A percentile compares a stretch with the other conserved stretches of the same genome.
Evolutionary conservation across 345 rosid genomes (phyloP).

Genomic region (Litchi chinensis): DNA sequence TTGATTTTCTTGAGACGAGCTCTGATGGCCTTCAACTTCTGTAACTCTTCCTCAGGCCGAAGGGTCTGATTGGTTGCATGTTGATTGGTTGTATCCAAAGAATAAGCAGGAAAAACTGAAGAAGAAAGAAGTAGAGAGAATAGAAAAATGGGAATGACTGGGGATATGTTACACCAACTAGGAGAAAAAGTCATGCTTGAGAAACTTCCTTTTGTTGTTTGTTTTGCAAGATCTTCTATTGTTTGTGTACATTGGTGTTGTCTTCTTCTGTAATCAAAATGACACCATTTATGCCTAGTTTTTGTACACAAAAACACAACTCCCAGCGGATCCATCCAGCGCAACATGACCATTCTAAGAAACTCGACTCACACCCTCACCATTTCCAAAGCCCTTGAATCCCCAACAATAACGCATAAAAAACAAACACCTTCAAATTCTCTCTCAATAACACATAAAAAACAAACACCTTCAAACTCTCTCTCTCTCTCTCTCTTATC

Average conservation of each 20-base stretch:
- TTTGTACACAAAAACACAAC: slow-evolving; percentile 41
- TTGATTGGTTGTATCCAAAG: slow-evolving; percentile 34
- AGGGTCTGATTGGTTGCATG: slow-evolving; percentile 56
- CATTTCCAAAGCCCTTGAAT: slow-evolving; percentile 43
- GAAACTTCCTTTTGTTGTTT: slow-evolving; percentile 34
- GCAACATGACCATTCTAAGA: slow-evolving; percentile 37
- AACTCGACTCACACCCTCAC: slow-evolving; percentile 38
- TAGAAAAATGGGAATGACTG: slow-evolving; percentile 41
- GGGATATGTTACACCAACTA: slow-evolving; percentile 34
- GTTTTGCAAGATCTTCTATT: slow-evolving; percentile 16
- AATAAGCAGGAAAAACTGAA: slow-evolving; percentile 46
- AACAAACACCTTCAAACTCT: slow-evolving; percentile 11
- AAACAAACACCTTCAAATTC: neutral
- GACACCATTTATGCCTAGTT: slow-evolving; percentile 52
- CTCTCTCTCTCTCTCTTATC: slow-evolving; percentile 24
- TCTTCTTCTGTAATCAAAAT: slow-evolving; percentile 57
- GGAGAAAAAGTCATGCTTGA: slow-evolving; percentile 34
- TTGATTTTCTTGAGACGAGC: slow-evolving; percentile 76
- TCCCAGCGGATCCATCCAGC: slow-evolving; percentile 49
- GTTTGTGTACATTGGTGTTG: slow-evolving; percentile 42
- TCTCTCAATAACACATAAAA: too few relatives aligned
- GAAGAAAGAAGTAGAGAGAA: slow-evolving; percentile 51
- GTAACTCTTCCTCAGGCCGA: slow-evolving; percentile 59
- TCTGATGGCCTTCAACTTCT: slow-evolving; percentile 56
- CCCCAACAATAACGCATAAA: slow-evolving; percentile 19